These are phyloP conservation scores for Lizonia empirigonia DNA, from an alignment of 2,329 filamentous ascomycete species.

Conservation along the genomic window DNA sequence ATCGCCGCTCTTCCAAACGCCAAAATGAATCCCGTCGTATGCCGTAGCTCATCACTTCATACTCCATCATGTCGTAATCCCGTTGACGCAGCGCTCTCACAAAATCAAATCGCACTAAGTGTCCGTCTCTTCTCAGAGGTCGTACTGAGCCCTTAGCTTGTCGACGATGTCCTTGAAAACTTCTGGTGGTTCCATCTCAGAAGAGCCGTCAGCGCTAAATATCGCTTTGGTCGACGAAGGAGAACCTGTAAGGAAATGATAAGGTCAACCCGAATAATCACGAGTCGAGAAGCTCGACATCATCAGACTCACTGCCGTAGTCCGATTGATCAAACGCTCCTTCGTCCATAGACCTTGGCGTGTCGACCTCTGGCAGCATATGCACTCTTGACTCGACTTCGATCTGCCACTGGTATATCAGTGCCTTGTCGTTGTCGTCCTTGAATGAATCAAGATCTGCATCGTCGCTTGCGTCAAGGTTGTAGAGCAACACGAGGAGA, in stretches of 20 bases:
- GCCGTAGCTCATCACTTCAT: background rate
- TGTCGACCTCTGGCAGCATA: conserved; percentile 38
- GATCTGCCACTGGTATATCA: conserved; percentile 30
- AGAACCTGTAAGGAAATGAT: background rate
- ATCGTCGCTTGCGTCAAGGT: conserved; percentile 30
- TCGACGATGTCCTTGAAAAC: background rate
- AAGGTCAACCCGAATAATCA: conserved; percentile 1
- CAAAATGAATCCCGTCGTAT: background rate
- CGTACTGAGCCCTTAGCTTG: background rate
- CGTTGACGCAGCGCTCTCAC: background rate
- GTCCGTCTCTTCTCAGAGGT: background rate
- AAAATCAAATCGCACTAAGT: background rate
- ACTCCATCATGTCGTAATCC: background rate
- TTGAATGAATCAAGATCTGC: conserved; percentile 26
- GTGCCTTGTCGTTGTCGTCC: conserved; percentile 25
- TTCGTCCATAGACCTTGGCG: conserved; percentile 39
- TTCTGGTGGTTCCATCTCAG: background rate
- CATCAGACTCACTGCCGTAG: conserved; percentile 47
- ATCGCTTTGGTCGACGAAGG: background rate
- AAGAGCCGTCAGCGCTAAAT: background rate
- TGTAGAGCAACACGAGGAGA: conserved; percentile 28
- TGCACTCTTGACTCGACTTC: conserved; percentile 33
- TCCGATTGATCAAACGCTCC: conserved; percentile 43
- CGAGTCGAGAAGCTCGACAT: conserved; percentile 32
- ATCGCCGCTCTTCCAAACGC: background rate